phyloP scores from a whole-genome alignment of 2,329 filamentous ascomycete species.

The Sporothrix inflata region DNA sequence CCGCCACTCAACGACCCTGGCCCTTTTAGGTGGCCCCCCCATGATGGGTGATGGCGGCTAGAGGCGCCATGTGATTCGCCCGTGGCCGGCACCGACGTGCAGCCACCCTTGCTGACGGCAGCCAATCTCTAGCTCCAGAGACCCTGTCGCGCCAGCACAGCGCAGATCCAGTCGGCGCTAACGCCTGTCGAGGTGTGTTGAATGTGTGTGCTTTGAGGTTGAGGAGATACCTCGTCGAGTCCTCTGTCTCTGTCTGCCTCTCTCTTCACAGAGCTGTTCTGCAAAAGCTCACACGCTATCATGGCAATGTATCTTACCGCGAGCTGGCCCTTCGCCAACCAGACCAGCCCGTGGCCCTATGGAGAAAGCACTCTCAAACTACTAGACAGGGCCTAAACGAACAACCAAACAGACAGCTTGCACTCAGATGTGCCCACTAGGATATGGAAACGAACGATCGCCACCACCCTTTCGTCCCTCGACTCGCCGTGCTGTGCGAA shows the following conservation, averaged over 20 bases:
- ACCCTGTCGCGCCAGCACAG: slow-evolving; percentile 33
- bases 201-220: not conserved
- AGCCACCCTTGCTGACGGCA: slow-evolving; percentile 32
- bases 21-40: slow-evolving; percentile 21
- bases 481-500: not conserved
- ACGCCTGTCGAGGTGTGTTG: slow-evolving; percentile 5
- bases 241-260: not conserved
- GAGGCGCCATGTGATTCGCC: slow-evolving; percentile 34
- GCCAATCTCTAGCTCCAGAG: slow-evolving; percentile 34
- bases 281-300: not conserved
- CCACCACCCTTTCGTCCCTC: not conserved
- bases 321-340: slow-evolving; percentile 14
- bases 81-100: slow-evolving; percentile 28
- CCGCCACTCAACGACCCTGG: slow-evolving; percentile 22
- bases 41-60: slow-evolving; percentile 32
- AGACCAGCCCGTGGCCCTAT: slow-evolving; percentile 15
- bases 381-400: not conserved
- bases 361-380: slow-evolving; percentile 19
- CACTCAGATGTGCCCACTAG: not conserved
- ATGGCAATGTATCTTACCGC: not conserved
- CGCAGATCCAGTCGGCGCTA: slow-evolving; percentile 34
- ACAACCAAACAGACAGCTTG: not conserved
- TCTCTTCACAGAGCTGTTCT: not conserved
- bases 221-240: not conserved
- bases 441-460: slow-evolving; percentile 1